Evolutionary conservation across 768 basidiomycete genomes (phyloP).

Genomic region (Pisolithus sp.): DNA sequence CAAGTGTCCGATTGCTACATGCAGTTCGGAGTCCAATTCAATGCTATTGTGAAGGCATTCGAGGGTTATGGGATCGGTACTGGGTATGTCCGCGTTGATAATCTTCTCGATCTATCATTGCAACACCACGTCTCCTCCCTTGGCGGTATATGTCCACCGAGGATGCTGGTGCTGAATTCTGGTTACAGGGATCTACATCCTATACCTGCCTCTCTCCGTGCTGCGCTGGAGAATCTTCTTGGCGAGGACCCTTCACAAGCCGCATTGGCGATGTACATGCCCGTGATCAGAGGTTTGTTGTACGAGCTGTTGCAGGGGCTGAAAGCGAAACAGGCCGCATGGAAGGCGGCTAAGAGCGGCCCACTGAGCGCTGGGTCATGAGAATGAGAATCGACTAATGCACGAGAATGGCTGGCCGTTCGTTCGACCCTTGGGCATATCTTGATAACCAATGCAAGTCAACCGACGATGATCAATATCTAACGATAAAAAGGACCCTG

Average conservation of each 20-base stretch:
- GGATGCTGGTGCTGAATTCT: neutral
- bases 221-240: slow-evolving; percentile 37
- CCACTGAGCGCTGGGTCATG: neutral
- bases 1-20: slow-evolving; percentile 90
- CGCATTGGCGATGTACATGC: slow-evolving; percentile 32
- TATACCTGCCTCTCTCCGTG: slow-evolving; percentile 34
- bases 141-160: neutral
- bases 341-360: slow-evolving; percentile 6
- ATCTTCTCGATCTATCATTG: neutral
- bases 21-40: slow-evolving; percentile 84
- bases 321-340: slow-evolving; percentile 37
- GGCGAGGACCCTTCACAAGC: slow-evolving; percentile 34
- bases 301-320: slow-evolving; percentile 36
- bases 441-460: too few relatives aligned
- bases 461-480: too few relatives aligned
- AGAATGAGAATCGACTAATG: too few relatives aligned
- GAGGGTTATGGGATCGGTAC: slow-evolving; percentile 66
- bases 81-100: slow-evolving; percentile 43
- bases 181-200: slow-evolving; percentile 32
- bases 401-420: too few relatives aligned
- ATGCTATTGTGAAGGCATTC: slow-evolving; percentile 71
- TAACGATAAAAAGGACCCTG: too few relatives aligned
- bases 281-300: slow-evolving; percentile 31
- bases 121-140: neutral
- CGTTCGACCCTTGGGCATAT: too few relatives aligned